phyloP scores from a whole-genome alignment of 2,329 filamentous ascomycete species.

The Parafenestella ontariensis region DNA sequence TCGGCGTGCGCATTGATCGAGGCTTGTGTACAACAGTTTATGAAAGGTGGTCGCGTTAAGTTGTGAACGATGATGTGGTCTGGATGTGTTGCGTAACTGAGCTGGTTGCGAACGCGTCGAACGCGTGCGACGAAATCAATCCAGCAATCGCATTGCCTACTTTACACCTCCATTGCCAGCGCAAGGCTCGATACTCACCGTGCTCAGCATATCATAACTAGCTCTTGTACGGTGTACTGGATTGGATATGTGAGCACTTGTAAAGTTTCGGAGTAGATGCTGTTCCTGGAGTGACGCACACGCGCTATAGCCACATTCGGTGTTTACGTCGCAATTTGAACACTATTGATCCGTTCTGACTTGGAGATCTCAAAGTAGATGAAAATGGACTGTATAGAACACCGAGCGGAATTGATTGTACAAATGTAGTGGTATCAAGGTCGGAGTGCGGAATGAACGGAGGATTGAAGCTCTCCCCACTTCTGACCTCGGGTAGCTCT shows the following conservation, averaged over 20 bases:
- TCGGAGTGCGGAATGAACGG: neutral
- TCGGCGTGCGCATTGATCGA: slow-evolving; percentile 9
- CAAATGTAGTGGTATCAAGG: neutral
- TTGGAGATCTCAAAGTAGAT: no score
- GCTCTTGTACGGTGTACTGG: neutral
- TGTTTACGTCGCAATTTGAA: neutral
- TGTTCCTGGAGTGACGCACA: neutral
- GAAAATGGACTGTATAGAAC: neutral
- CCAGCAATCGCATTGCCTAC: neutral
- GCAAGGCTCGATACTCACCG: neutral
- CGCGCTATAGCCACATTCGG: neutral
- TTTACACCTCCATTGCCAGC: neutral
- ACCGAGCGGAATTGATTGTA: neutral
- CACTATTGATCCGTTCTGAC: neutral
- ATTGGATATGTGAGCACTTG: no score
- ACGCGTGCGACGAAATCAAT: no score
- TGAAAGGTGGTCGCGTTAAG: neutral
- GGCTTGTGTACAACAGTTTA: neutral
- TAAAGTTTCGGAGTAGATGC: no score
- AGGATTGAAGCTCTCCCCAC: slow-evolving; percentile 8
- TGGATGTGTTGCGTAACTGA: neutral
- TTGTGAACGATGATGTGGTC: neutral
- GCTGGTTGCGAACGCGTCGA: no score
- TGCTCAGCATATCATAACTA: neutral
- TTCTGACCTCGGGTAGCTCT: slow-evolving; percentile 6